phyloP scores from a whole-genome alignment of 1,139 yeast species.

The Scheffersomyces quercinus region DNA sequence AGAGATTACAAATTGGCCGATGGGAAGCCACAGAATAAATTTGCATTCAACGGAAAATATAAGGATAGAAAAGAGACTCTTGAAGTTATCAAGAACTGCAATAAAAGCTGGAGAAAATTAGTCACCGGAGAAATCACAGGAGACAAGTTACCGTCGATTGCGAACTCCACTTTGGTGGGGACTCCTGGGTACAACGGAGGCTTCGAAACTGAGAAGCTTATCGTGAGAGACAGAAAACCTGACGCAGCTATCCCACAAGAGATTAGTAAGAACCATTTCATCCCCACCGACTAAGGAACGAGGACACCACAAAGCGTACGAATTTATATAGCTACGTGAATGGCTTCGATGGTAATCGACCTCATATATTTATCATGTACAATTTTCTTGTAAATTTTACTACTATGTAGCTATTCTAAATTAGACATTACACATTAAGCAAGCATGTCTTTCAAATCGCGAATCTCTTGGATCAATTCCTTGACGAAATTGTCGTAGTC shows the following conservation, averaged over 20 bases:
- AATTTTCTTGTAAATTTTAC: no score
- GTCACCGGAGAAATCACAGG: constrained; percentile 54
- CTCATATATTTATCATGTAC: no score
- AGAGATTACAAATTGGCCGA: constrained; percentile 88
- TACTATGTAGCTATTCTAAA: no score
- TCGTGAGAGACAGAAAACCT: constrained; percentile 16
- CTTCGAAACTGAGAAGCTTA: constrained; percentile 17
- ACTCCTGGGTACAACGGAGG: constrained; percentile 13
- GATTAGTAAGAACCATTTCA: constrained; percentile 31
- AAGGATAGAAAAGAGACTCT: constrained; percentile 73
- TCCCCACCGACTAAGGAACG: constrained; percentile 3
- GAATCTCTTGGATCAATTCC: constrained; percentile 53
- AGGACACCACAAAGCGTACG: no score
- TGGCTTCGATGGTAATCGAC: no score
- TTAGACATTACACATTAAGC: no score
- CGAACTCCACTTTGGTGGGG: constrained; percentile 12
- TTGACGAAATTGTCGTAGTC: constrained; percentile 44
- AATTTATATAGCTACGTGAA: no score
- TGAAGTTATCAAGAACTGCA: constrained; percentile 67
- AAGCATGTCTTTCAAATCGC: constrained; percentile 46
- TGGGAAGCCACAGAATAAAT: constrained; percentile 84
- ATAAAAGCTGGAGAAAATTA: constrained; percentile 70
- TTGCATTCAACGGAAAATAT: constrained; percentile 83
- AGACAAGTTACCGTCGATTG: constrained; percentile 17
- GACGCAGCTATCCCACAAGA: constrained; percentile 39